A percentile compares a stretch with the other conserved stretches of the same genome.
Conservation (phyloP, 108 stramenopile genomes). For the Fistulifera solaris region DNA sequence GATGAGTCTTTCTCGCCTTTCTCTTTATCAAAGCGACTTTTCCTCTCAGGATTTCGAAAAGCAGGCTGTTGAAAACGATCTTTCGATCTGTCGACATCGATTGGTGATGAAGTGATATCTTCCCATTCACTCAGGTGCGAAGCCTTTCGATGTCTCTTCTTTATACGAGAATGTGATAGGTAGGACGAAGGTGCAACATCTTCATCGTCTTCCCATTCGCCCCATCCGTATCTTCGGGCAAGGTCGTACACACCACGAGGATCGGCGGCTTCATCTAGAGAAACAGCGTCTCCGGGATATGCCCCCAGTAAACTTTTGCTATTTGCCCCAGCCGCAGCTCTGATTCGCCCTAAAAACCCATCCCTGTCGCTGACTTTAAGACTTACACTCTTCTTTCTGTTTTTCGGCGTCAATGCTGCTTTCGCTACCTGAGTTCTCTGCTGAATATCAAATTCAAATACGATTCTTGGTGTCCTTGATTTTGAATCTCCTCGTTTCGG, state of each 20-base stretch:
- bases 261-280: constrained; percentile 53
- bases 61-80: too few species aligned
- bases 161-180: too few species aligned
- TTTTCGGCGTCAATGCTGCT: neutral
- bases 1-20: too few species aligned
- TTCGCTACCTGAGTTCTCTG: neutral
- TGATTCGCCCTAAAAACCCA: constrained; percentile 57
- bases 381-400: neutral
- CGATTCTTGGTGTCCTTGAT: neutral
- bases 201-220: constrained; percentile 46
- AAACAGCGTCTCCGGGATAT: constrained; percentile 72
- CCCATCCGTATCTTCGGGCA: constrained; percentile 67
- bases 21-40: too few species aligned
- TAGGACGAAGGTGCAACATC: constrained; percentile 4
- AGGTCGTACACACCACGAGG: constrained; percentile 39
- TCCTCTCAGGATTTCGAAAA: too few species aligned
- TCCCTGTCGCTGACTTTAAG: constrained; percentile 32
- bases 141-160: too few species aligned
- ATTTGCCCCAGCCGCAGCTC: constrained; percentile 48
- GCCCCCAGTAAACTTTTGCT: constrained; percentile 47
- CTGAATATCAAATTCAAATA: neutral
- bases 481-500: neutral
- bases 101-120: too few species aligned
- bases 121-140: too few species aligned
- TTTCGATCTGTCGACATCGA: too few species aligned